These are phyloP conservation scores for Agrostemma githago DNA, from an alignment of 148 eudicot species.

Conservation along the genomic window DNA sequence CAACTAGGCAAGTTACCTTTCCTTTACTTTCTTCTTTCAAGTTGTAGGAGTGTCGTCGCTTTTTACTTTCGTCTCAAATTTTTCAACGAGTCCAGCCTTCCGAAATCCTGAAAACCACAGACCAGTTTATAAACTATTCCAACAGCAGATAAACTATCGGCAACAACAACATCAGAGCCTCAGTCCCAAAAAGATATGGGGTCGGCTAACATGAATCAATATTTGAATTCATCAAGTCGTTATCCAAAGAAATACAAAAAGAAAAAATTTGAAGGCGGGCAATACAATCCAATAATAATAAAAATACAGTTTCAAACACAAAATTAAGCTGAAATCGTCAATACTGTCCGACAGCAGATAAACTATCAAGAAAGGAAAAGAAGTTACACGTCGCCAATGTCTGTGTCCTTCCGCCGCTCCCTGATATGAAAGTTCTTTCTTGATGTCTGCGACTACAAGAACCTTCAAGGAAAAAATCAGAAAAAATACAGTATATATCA, in stretches of 20 bases:
- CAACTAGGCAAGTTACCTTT: conserved; percentile 27
- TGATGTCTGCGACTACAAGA: conserved; percentile 78
- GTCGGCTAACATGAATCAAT: too few species aligned
- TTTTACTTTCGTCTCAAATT: conserved; percentile 53
- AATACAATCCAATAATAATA: too few species aligned
- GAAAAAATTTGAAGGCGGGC: too few species aligned
- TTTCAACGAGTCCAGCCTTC: conserved; percentile 68
- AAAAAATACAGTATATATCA: not conserved
- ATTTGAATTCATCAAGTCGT: too few species aligned
- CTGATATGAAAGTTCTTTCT: conserved; percentile 76
- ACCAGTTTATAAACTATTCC: conserved; percentile 7
- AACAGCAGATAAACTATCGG: not conserved
- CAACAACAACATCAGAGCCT: too few species aligned
- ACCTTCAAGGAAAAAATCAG: conserved; percentile 41
- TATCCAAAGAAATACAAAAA: too few species aligned
- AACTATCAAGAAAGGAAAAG: not conserved
- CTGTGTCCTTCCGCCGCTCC: conserved; percentile 57
- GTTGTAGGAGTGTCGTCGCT: conserved; percentile 29
- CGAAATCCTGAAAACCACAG: conserved; percentile 42
- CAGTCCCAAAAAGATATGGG: too few species aligned
- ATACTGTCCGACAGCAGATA: not conserved
- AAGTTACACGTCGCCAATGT: conserved; percentile 86
- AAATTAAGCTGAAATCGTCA: too few species aligned
- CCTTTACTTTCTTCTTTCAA: conserved; percentile 24
- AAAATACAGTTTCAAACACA: too few species aligned